A percentile compares a stretch with the other conserved stretches of the same genome.
Evolutionary conservation across 257 asterid genomes (phyloP).

Genomic region (Solanum pimpinellifolium): DNA sequence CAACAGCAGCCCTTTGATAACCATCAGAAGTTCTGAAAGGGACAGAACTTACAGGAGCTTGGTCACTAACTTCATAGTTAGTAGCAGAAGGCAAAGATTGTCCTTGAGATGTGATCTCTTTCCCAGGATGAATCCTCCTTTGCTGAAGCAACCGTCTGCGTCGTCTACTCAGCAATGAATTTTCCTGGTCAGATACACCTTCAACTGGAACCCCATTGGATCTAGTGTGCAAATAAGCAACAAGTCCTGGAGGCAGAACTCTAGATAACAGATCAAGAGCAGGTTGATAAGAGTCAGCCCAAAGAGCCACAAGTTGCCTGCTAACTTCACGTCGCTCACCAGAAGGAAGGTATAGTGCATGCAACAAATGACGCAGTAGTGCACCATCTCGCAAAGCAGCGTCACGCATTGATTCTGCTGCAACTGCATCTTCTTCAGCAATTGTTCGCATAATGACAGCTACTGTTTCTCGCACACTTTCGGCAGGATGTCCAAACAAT

Average conservation of each 20-base stretch:
- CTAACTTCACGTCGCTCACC: conserved; percentile 97
- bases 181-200: conserved; percentile 55
- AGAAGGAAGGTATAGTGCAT: conserved; percentile 89
- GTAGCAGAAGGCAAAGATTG: conserved; percentile 29
- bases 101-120: conserved; percentile 50
- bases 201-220: conserved; percentile 49
- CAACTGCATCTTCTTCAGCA: conserved; percentile 99
- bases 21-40: conserved; percentile 36
- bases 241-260: conserved; percentile 97
- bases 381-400: conserved; percentile 99
- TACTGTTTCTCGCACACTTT: conserved; percentile 85
- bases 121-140: conserved; percentile 67
- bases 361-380: conserved; percentile 81
- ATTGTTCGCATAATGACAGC: conserved; percentile 97
- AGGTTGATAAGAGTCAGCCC: conserved; percentile 99
- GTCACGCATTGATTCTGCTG: conserved; percentile 99
- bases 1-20: conserved; percentile 31
- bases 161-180: conserved; percentile 78
- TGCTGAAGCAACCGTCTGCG: conserved; percentile 82
- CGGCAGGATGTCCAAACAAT: conserved; percentile 95
- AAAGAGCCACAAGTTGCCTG: conserved; percentile 96
- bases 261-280: conserved; percentile 91
- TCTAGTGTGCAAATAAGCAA: conserved; percentile 88
- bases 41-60: conserved; percentile 28
- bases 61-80: conserved; percentile 44